Conservation (phyloP, 116 monocot species). For the Zostera marina region DNA sequence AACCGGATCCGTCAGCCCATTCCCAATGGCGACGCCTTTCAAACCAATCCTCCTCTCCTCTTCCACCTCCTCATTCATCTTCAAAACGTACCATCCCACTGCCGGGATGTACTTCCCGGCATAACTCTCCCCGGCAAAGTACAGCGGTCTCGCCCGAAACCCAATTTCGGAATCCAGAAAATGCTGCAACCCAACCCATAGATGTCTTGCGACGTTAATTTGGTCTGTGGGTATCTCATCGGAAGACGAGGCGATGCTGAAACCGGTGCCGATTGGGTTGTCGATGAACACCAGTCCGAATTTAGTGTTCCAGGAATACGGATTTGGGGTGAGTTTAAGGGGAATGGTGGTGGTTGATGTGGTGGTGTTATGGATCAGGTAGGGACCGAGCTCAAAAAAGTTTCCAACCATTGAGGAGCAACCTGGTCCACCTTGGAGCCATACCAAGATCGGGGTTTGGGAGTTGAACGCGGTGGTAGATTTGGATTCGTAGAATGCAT, state of each 20-base stretch:
- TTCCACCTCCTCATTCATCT: slow-evolving; percentile 12
- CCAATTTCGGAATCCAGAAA: slow-evolving; percentile 15
- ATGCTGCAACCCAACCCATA: slow-evolving; percentile 31
- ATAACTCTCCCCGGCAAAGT: slow-evolving; percentile 78
- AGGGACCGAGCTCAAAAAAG: slow-evolving; percentile 89
- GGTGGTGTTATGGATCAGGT: slow-evolving; percentile 20
- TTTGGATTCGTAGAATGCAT: slow-evolving; percentile 68
- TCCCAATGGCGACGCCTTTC: slow-evolving; percentile 49
- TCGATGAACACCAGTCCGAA: slow-evolving; percentile 85
- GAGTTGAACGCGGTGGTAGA: slow-evolving; percentile 11
- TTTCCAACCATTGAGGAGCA: slow-evolving; percentile 82
- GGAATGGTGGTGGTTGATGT: neutral
- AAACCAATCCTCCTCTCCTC: slow-evolving; percentile 26
- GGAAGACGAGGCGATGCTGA: slow-evolving; percentile 31
- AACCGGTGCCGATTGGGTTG: slow-evolving; percentile 73
- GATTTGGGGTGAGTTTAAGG: slow-evolving; percentile 30
- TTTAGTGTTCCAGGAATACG: slow-evolving; percentile 67
- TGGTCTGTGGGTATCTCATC: slow-evolving; percentile 48
- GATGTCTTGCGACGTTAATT: slow-evolving; percentile 36
- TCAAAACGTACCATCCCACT: slow-evolving; percentile 33
- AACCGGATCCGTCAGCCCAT: slow-evolving; percentile 64
- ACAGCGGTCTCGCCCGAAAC: slow-evolving; percentile 47
- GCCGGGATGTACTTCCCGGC: slow-evolving; percentile 83
- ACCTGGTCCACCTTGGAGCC: slow-evolving; percentile 92
- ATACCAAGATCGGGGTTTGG: slow-evolving; percentile 61